Evolutionary conservation across 306 rosid genomes (phyloP).

Genomic region (Carpinus fangiana): DNA sequence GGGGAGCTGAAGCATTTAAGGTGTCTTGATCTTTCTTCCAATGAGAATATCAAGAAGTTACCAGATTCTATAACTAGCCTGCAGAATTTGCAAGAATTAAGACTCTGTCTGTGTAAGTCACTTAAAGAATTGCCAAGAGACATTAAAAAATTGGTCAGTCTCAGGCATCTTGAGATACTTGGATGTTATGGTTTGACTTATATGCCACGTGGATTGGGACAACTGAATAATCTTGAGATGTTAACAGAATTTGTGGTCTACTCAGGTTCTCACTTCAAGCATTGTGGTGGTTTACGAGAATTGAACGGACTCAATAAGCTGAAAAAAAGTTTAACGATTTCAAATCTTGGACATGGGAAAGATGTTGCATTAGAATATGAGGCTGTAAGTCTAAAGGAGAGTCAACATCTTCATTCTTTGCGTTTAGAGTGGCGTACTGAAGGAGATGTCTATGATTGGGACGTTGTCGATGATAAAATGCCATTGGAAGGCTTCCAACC

Average conservation of each 20-base stretch:
- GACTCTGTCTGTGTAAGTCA: too few species aligned
- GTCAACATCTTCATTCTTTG: background rate
- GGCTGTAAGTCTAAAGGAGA: too few species aligned
- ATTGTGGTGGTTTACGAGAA: background rate
- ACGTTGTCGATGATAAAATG: too few species aligned
- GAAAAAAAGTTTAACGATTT: background rate
- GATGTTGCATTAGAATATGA: background rate
- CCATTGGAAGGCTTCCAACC: conserved; percentile 19
- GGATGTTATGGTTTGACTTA: background rate
- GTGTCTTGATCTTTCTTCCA: background rate
- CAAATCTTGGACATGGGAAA: background rate
- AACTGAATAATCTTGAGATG: background rate
- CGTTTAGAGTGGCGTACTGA: background rate
- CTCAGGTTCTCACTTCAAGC: too few species aligned
- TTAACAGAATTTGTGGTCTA: background rate
- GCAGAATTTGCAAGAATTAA: background rate
- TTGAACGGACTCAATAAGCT: background rate
- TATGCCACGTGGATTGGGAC: conserved; percentile 4
- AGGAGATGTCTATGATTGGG: too few species aligned
- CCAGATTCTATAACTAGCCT: background rate
- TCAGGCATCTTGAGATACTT: conserved; percentile 20
- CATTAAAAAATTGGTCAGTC: background rate
- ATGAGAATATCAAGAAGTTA: background rate
- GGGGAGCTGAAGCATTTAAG: conserved; percentile 7
- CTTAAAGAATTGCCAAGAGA: conserved; percentile 6